Percentiles rank a stretch among this genome's conserved stretches.
phyloP scores from a whole-genome alignment of 1,284 basidiomycete genomes.

The Xerocomus minutiporus region DNA sequence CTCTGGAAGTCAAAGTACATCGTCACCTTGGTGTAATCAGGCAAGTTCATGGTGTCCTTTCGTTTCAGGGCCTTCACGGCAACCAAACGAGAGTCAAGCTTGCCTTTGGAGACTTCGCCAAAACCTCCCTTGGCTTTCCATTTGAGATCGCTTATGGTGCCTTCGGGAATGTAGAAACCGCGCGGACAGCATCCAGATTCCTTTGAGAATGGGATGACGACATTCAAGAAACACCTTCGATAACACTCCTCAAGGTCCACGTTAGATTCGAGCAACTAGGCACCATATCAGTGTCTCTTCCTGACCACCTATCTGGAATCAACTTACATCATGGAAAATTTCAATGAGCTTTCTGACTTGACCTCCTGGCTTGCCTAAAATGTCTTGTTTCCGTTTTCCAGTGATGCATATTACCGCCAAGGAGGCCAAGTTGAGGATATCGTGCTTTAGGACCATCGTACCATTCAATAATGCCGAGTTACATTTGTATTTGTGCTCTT shows the following conservation, averaged over 20 bases:
- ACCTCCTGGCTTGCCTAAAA: slow-evolving; percentile 4
- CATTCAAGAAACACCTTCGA: slow-evolving; percentile 14
- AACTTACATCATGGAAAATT: slow-evolving; percentile 22
- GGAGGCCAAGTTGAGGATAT: slow-evolving; percentile 21
- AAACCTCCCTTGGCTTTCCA: slow-evolving; percentile 15
- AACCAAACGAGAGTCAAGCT: slow-evolving; percentile 16
- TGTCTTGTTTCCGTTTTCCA: slow-evolving; percentile 3
- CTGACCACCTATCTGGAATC: background rate
- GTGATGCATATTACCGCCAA: slow-evolving; percentile 11
- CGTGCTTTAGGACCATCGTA: slow-evolving; percentile 11
- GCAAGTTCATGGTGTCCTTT: background rate
- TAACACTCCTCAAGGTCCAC: slow-evolving; percentile 16
- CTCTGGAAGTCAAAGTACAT: background rate
- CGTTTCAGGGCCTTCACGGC: slow-evolving; percentile 23
- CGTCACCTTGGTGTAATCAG: slow-evolving; percentile 19
- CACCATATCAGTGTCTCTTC: slow-evolving; percentile 3
- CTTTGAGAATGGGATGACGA: slow-evolving; percentile 18
- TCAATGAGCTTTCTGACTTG: slow-evolving; percentile 13
- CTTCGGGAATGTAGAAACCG: slow-evolving; percentile 11
- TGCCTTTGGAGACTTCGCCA: slow-evolving; percentile 21
- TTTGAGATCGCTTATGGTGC: slow-evolving; percentile 4
- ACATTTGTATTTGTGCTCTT: slow-evolving; percentile 13
- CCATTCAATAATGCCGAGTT: slow-evolving; percentile 20
- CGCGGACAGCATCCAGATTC: slow-evolving; percentile 16
- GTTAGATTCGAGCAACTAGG: slow-evolving; percentile 23